phyloP scores from a whole-genome alignment of 2,329 filamentous ascomycete genomes.

The Calonectria pseudoreteaudii region DNA sequence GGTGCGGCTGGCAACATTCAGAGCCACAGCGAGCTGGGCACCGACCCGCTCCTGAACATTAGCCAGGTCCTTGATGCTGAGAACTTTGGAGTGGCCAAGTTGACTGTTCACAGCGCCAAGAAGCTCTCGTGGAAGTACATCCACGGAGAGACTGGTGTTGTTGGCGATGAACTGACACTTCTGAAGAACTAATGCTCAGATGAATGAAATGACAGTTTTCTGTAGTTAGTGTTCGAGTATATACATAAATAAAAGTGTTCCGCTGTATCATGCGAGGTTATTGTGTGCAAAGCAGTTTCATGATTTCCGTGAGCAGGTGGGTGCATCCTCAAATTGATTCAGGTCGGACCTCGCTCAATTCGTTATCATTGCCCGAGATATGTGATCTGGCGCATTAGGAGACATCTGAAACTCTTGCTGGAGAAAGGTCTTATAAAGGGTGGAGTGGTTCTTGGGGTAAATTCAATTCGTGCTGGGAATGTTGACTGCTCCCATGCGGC shows the following conservation, averaged over 20 bases:
- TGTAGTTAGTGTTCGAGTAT: too few relatives aligned
- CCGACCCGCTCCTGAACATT: constrained; percentile 48
- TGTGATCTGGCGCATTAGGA: too few relatives aligned
- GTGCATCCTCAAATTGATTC: too few relatives aligned
- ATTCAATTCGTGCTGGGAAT: not conserved
- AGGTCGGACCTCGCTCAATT: too few relatives aligned
- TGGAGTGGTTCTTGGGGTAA: not conserved
- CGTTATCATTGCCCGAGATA: too few relatives aligned
- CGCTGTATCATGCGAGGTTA: not conserved
- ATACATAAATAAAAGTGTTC: not conserved
- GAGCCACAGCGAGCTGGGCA: constrained; percentile 55
- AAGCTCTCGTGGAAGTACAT: constrained; percentile 5
- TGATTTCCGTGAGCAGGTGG: not conserved
- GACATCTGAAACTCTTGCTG: too few relatives aligned
- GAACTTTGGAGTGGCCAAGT: constrained; percentile 60
- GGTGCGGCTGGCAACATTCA: constrained; percentile 66
- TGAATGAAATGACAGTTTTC: too few relatives aligned
- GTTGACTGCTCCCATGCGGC: not conserved
- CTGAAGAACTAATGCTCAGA: not conserved
- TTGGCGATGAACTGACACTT: constrained; percentile 51
- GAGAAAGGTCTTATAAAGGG: not conserved
- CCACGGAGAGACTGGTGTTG: constrained; percentile 50
- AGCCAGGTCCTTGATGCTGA: constrained; percentile 57
- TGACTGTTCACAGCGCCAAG: constrained; percentile 30
- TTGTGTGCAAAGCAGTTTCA: not conserved